A percentile compares a stretch with the other conserved stretches of the same genome.
phyloP scores from a whole-genome alignment of 1,139 yeast genomes.

The Pichia sp. region DNA sequence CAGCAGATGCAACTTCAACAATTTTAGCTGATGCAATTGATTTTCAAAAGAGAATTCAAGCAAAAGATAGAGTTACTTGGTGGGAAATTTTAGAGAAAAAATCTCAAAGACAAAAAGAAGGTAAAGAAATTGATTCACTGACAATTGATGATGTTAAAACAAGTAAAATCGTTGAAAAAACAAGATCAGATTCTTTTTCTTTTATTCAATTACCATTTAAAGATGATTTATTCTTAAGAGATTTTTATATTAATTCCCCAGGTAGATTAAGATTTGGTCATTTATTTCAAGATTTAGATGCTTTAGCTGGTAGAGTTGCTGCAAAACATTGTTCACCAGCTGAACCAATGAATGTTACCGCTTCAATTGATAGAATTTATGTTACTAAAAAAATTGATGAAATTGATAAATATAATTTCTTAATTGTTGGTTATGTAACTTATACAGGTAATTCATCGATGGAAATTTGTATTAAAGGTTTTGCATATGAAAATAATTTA shows the following conservation, averaged over 20 bases:
- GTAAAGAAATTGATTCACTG: conserved; percentile 63
- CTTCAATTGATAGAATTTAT: conserved; percentile 86
- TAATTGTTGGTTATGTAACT: conserved; percentile 80
- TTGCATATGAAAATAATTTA: conserved; percentile 56
- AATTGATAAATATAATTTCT: conserved; percentile 65
- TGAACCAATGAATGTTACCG: conserved; percentile 89
- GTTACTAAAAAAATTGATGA: conserved; percentile 83
- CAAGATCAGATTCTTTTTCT: conserved; percentile 71
- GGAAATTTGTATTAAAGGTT: conserved; percentile 91
- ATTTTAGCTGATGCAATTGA: conserved; percentile 47
- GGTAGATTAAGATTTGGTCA: conserved; percentile 90
- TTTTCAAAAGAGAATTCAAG: conserved; percentile 31
- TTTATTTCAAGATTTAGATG: conserved; percentile 85
- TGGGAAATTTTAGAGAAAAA: conserved; percentile 74
- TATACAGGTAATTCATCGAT: conserved; percentile 94
- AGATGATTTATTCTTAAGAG: conserved; percentile 76
- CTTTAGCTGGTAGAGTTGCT: conserved; percentile 83
- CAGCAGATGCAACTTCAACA: conserved; percentile 67
- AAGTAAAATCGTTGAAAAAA: conserved; percentile 62
- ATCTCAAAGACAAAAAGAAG: conserved; percentile 61
- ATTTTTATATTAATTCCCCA: conserved; percentile 79
- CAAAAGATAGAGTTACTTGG: conserved; percentile 67
- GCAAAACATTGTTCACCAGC: conserved; percentile 86
- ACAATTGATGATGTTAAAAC: conserved; percentile 70
- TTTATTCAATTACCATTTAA: conserved; percentile 74